A percentile compares a stretch with the other conserved stretches of the same genome.
Evolutionary conservation across 2,329 filamentous ascomycete species (phyloP).

Genomic region (Raffaelea albimanens): DNA sequence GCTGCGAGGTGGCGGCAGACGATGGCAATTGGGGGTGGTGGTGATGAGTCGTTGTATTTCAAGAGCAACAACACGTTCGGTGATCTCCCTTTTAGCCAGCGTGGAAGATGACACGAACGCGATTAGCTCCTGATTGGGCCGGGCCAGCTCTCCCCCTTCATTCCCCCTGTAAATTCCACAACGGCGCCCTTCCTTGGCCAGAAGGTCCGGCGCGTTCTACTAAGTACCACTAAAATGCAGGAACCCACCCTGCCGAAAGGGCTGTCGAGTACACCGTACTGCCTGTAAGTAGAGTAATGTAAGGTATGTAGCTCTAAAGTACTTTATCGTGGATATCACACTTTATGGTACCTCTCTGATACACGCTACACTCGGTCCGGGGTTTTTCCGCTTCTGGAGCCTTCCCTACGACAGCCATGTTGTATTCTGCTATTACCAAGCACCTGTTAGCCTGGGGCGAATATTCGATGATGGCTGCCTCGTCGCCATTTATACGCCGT

Average conservation of each 20-base stretch:
- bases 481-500: neutral
- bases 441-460: neutral
- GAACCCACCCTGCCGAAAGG: no score
- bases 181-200: neutral
- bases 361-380: no score
- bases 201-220: neutral
- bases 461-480: neutral
- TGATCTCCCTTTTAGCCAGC: no score
- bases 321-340: no score
- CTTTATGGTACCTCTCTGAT: no score
- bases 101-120: slow-evolving; percentile 31
- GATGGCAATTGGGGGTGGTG: no score
- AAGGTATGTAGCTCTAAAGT: no score
- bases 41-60: no score
- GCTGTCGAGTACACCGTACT: no score
- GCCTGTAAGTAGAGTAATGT: no score
- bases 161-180: slow-evolving; percentile 12
- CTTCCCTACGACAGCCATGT: neutral
- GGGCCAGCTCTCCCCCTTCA: neutral
- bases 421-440: neutral
- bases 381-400: neutral
- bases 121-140: slow-evolving; percentile 28
- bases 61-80: no score
- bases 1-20: no score
- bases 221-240: neutral